Conservation (phyloP, 768 basidiomycete species). For the Wakefieldia striispora region DNA sequence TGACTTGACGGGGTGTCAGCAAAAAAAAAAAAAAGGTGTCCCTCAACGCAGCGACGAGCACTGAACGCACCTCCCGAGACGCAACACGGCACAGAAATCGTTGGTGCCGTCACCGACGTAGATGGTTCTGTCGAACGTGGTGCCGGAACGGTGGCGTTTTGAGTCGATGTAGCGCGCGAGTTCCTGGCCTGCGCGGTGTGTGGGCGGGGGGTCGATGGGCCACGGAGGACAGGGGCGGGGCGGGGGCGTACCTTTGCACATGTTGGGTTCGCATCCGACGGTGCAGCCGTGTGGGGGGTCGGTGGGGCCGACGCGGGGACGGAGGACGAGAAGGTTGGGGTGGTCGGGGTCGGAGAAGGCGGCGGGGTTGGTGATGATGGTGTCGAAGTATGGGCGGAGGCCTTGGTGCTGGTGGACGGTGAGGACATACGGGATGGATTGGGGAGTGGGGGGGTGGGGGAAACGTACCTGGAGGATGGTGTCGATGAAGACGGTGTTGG, state of each 20-base stretch:
- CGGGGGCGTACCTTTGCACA: slow-evolving; percentile 89
- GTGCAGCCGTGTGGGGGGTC: slow-evolving; percentile 81
- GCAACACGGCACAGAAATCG: slow-evolving; percentile 91
- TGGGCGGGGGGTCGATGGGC: not conserved
- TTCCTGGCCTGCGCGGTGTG: slow-evolving; percentile 70
- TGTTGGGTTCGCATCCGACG: slow-evolving; percentile 91
- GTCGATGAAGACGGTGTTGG: slow-evolving; percentile 87
- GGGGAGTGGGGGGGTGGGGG: not conserved
- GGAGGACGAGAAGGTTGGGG: slow-evolving; percentile 68
- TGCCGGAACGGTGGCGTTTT: slow-evolving; percentile 45
- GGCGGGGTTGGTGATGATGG: slow-evolving; percentile 92
- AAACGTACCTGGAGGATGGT: slow-evolving; percentile 83
- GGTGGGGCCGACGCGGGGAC: slow-evolving; percentile 69
- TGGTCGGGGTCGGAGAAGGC: slow-evolving; percentile 64
- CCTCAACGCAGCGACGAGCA: not conserved
- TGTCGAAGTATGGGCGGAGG: slow-evolving; percentile 68
- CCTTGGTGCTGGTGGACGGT: slow-evolving; percentile 57
- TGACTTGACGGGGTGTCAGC: slow-evolving; percentile 44
- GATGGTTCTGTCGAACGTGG: slow-evolving; percentile 71
- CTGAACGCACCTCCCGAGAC: slow-evolving; percentile 65
- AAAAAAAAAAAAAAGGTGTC: too few species aligned
- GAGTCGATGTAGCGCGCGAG: slow-evolving; percentile 71
- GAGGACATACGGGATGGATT: too few species aligned
- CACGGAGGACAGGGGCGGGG: too few species aligned
- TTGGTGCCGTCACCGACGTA: slow-evolving; percentile 96